Base-by-base conservation (phyloP, 1,139 yeast genomes). In the Hansenula lynferdii region DNA sequence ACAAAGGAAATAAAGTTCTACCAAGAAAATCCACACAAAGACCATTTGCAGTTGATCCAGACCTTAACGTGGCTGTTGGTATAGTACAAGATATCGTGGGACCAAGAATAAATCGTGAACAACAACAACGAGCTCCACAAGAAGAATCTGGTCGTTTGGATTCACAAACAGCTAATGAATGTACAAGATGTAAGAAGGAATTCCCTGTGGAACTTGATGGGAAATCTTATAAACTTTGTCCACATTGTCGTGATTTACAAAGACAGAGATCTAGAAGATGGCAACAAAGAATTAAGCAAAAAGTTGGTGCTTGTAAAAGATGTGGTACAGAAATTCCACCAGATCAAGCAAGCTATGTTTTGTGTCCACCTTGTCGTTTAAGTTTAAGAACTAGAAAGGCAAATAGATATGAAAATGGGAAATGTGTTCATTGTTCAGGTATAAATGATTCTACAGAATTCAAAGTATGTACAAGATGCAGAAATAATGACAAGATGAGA, bases 381-480 rank as follows among this genome's bases (percentile, higher is more conserved):
- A 70, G 71, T 37, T 61, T 79, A 31, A 64, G 85, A 42, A 64
- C 70, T 6, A 61, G 79, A 36, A 80, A 80, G 50, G 77, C 78
- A 0, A 69, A 66, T 43, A 61, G 86, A 30, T 81, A 77, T 8
- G 77, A 78, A 11, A 73, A 70, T 48, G 85, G 86, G 1, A 71
- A 71, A 49, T 80, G 86, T 60, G 82, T 79, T 8, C 85, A 80
- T 52, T 80, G 86, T 48, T 67, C 79, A 3, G 84, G 84, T 1
- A 79, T 81, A 4, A 65, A 77, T 35, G 77, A 75, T 42, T 58
- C 58, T 35, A 66, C 69, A 6, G 65, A 64, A 38, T 79, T 64
- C 55, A 78, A 78, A 52, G 85, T 80, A 10, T 80, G 86, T 52
- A 66, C 69, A 43, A 62, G 84, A 47, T 80, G 86, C 56, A 65